Evolutionary conservation across 2,329 filamentous ascomycete genomes (phyloP), one percentile per base, ranked within the genome.

Genomic region (Stemphylium lycopersici): DNA sequence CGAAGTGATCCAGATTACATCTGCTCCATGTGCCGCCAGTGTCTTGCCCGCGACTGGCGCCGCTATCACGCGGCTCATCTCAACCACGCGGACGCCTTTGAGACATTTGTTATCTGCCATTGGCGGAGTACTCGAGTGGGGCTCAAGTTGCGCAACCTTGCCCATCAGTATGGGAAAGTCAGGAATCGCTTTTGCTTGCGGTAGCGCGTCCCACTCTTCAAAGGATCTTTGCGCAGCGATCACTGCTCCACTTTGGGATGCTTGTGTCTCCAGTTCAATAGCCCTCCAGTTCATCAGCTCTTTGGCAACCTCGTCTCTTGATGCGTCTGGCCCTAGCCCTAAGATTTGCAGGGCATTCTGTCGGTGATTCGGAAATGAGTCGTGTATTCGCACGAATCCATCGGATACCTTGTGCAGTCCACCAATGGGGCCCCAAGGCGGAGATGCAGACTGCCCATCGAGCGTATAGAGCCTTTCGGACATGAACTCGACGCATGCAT

Each of bases 301-400:
- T 12, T 62, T 59, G 0, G 72, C 74, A 0, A 83, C 76, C 1
- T 79, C 76, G 1, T 72, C 63, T 36, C 77, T 74, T 7, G 63
- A 72, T 2, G 77, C 73, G 22, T 60, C 56, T 0, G 52, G 48
- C 0, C 65, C 40, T 4, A 82, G 65, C 0, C 76, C 77, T 0
- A 86, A 69, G 0, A 86, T 68, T 2, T 66, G 53, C 3, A 81
- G 67, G 0, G 79, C 76, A 3, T 78, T 80, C 2, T 71, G 24
- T 0, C 77, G 75, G 53, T 86, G 83, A 45, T 84, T 78, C 0
- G 78, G 75, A 50, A 86, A 85, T 0, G 67, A 67, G 48, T 85
- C 83, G 56, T 87, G 84, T 40, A 86, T 78, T 2, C 83, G 77
- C 2, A 86, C 78, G 44, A 81, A 73, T 1, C 83, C 83, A 53